Base-by-base conservation (phyloP, 352 stramenopile genomes). In the Blastocystis hominis region DNA sequence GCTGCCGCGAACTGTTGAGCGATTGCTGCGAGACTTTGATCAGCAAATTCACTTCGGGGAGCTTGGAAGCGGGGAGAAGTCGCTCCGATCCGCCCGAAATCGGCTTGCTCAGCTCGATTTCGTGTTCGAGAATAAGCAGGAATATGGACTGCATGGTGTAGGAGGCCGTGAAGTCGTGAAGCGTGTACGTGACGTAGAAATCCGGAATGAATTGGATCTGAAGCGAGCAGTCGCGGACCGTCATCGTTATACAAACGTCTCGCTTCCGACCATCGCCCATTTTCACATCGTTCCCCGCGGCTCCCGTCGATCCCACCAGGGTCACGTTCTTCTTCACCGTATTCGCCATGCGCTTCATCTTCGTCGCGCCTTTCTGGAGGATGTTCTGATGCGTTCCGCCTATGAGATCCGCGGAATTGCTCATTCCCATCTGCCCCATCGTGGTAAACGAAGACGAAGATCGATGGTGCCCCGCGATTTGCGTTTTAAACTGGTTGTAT, bases 261-360 rank as follows among this genome's bases (percentile, higher is more conserved):
- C 66, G 66, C 72, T 50, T 63, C n/a, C 68, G 64, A n/a, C 38
- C 7, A 72, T 20, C n/a, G n/a, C 24, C 20, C 20, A 63, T 20
- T 6, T 40, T 34, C 30, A 34, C 10, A 24, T 24, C 66, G 3
- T 55, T 55, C 2, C 64, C 64, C 13, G 56, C 15, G 7, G 56
- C 3, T n/a, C 50, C n/a, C 50, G 50, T 20, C 13, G 13, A n/a
- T n/a, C 50, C 50, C 13, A 20, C 13, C 13, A 59, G 50, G 30
- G 59, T 15, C 30, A 80, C 70, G 55, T 80, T 68, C 47, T 84
- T 84, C 24, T 66, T 66, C 20, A 61, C n/a, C 38, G 72, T 54
- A 40, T 72, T 72, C 9, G 72, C 72, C 46, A 84, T 84, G 13
- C 62, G 53, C 36, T 64, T 63, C 3, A 84, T 53, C 17, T 61